Evolutionary conservation across 2,329 filamentous ascomycete genomes (phyloP).

Genomic region (Aureobasidium sp.): DNA sequence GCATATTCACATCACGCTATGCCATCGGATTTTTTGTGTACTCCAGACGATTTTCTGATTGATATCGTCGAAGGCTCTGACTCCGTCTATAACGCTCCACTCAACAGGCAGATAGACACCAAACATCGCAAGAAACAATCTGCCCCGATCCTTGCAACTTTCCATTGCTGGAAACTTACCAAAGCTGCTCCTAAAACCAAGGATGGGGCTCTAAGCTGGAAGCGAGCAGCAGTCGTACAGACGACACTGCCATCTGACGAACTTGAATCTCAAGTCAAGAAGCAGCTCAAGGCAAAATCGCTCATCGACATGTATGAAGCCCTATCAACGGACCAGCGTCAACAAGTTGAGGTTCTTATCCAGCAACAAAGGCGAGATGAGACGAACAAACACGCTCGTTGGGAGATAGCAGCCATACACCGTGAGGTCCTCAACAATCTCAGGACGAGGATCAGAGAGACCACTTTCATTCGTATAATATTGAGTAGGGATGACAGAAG

Average conservation of each 20-base stretch:
- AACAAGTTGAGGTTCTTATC: conserved; percentile 1
- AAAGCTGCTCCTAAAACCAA: not conserved
- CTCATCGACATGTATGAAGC: conserved; percentile 2
- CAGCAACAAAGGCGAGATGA: not conserved
- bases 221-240: not conserved
- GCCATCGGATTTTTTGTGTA: too few species aligned
- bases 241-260: conserved; percentile 5
- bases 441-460: conserved; percentile 1
- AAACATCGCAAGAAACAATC: not conserved
- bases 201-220: not conserved
- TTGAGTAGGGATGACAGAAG: not conserved
- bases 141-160: not conserved
- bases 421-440: not conserved
- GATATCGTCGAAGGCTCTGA: not conserved
- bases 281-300: not conserved
- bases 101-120: not conserved
- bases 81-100: not conserved
- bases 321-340: not conserved
- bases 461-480: conserved; percentile 1
- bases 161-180: conserved; percentile 2
- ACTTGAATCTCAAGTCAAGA: conserved; percentile 1
- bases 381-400: not conserved
- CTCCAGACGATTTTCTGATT: not conserved
- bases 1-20: not conserved
- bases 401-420: conserved; percentile 8